Conservation (phyloP, 306 rosid species). For the Potentilla sterilis region DNA sequence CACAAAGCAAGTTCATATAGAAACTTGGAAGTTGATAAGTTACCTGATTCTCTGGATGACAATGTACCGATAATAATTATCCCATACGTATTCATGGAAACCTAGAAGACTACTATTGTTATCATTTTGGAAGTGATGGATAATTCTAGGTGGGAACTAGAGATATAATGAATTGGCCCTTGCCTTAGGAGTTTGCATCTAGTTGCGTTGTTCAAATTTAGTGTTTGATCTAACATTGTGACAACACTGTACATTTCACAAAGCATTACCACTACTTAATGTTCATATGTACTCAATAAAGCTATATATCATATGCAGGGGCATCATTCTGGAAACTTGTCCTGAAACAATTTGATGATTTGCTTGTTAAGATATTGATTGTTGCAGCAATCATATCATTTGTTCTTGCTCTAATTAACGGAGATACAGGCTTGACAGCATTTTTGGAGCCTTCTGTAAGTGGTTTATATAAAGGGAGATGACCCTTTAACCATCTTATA, state of each 20-base stretch:
- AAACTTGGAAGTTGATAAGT: neutral
- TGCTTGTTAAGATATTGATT: conserved; percentile 88
- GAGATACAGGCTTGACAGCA: conserved; percentile 91
- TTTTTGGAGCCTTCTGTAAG: conserved; percentile 99
- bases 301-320: conserved; percentile 54
- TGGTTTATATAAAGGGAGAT: neutral
- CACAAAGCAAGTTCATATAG: neutral
- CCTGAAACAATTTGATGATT: conserved; percentile 92
- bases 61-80: neutral
- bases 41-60: neutral
- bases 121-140: neutral
- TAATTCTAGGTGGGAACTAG: neutral
- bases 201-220: neutral
- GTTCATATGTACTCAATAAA: conserved; percentile 19
- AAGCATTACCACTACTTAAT: neutral
- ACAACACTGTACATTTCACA: neutral
- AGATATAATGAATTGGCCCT: neutral
- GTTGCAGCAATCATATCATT: conserved; percentile 87
- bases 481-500: neutral
- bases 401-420: conserved; percentile 76
- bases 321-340: conserved; percentile 94
- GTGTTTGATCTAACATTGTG: neutral
- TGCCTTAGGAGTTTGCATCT: neutral
- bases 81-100: neutral
- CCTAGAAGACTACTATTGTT: neutral